Evolutionary conservation across 164 flowering plant genomes (phyloP).

Genomic region (Vitis labrusca): DNA sequence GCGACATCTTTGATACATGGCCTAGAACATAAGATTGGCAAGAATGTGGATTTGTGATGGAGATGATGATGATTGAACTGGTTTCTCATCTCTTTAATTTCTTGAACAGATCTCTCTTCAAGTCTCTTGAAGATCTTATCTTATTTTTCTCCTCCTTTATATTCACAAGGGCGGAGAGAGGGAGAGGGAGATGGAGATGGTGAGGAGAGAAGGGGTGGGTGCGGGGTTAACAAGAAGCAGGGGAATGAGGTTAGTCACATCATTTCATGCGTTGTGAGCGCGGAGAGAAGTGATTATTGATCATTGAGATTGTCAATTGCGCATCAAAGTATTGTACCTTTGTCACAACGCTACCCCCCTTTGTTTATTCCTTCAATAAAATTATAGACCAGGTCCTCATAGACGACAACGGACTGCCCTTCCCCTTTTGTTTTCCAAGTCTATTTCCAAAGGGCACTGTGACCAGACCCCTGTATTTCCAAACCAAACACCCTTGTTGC

Average conservation of each 20-base stretch:
- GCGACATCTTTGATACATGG: constrained; percentile 37
- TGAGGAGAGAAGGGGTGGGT: neutral
- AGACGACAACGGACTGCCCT: no score
- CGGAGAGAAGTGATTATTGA: neutral
- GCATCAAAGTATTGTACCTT: no score
- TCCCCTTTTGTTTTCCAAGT: no score
- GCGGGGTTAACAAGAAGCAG: neutral
- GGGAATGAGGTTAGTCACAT: constrained; percentile 12
- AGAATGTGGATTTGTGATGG: constrained; percentile 21
- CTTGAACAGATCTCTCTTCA: neutral
- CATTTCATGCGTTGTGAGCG: neutral
- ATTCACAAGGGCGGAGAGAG: no score
- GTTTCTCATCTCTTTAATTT: constrained; percentile 16
- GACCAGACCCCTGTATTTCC: no score
- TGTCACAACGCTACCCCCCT: no score
- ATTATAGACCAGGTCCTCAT: no score
- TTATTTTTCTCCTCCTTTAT: neutral
- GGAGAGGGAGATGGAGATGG: no score
- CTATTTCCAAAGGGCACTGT: no score
- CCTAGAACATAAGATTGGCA: constrained; percentile 48
- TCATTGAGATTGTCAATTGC: constrained; percentile 1
- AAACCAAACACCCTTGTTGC: no score
- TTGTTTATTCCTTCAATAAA: no score
- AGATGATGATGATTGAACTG: constrained; percentile 15
- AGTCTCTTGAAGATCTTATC: neutral